Evolutionary conservation across 495 filamentous ascomycete genomes (phyloP).

Genomic region (Patellaria atrata): DNA sequence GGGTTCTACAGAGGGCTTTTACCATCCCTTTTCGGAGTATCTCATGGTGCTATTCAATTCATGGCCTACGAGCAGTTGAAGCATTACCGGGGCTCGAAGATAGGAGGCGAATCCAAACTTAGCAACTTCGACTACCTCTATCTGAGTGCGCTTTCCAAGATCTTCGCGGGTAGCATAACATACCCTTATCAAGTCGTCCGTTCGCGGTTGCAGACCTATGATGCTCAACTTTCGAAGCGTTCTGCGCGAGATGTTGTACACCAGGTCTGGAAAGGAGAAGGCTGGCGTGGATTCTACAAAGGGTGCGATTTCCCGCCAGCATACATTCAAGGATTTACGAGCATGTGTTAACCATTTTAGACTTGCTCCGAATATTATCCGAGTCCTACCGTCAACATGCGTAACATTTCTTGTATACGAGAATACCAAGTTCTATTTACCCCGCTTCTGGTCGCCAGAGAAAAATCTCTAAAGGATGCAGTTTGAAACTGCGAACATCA

Average conservation of each 20-base stretch:
- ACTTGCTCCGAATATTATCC: slow-evolving; percentile 69
- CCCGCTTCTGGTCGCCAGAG: too few relatives aligned
- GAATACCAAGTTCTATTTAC: slow-evolving; percentile 63
- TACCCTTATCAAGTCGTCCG: slow-evolving; percentile 92
- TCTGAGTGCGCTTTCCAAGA: slow-evolving; percentile 67
- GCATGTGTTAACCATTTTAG: slow-evolving; percentile 15
- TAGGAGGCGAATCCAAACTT: slow-evolving; percentile 33
- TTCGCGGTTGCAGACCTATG: slow-evolving; percentile 75
- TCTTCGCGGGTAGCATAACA: slow-evolving; percentile 71
- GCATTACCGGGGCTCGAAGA: slow-evolving; percentile 32
- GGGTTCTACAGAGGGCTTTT: slow-evolving; percentile 78
- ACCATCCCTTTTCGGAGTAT: slow-evolving; percentile 77
- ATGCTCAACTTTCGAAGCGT: slow-evolving; percentile 53
- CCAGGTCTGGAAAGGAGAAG: slow-evolving; percentile 66
- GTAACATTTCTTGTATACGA: slow-evolving; percentile 98
- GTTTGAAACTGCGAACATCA: too few relatives aligned
- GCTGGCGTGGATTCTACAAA: slow-evolving; percentile 77
- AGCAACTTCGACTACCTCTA: slow-evolving; percentile 63
- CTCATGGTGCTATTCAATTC: slow-evolving; percentile 90
- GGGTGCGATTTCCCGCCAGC: slow-evolving; percentile 31
- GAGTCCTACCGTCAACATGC: slow-evolving; percentile 88
- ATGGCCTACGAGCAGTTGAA: slow-evolving; percentile 88
- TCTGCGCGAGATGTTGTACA: slow-evolving; percentile 54
- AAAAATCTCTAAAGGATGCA: too few relatives aligned
- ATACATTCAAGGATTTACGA: background rate